Conservation (phyloP, 441 rosid species). For the Corymbia citriodora region DNA sequence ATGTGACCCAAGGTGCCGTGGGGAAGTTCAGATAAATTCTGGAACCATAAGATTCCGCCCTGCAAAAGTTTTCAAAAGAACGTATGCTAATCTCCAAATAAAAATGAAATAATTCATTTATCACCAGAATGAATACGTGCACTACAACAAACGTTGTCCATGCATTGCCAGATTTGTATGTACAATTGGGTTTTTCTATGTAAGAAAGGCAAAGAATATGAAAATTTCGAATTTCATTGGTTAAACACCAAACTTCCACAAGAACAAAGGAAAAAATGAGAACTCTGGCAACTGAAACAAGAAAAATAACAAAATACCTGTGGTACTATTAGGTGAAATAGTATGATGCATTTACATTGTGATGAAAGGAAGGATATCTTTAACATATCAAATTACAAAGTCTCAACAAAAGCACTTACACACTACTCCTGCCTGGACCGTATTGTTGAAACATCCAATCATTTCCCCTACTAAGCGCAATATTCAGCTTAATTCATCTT, state of each 20-base stretch:
- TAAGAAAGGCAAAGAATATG: not conserved
- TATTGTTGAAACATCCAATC: not conserved
- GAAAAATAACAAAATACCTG: not conserved
- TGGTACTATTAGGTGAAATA: not conserved
- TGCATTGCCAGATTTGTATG: not conserved
- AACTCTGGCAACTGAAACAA: not conserved
- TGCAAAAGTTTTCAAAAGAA: slow-evolving; percentile 29
- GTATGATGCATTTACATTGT: not conserved
- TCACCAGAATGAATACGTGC: not conserved
- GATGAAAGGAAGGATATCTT: not conserved
- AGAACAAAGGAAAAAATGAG: not conserved
- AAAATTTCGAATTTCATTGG: not conserved
- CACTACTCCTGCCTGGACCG: not conserved
- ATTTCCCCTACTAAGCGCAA: not conserved
- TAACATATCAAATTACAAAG: not conserved
- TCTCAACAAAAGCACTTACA: not conserved
- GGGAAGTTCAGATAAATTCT: slow-evolving; percentile 67
- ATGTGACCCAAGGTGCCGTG: slow-evolving; percentile 55
- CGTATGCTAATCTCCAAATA: not conserved
- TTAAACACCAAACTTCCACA: not conserved
- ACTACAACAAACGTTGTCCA: not conserved
- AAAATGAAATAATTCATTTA: not conserved
- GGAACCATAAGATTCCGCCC: slow-evolving; percentile 97
- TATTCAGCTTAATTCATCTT: not conserved
- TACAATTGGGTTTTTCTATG: not conserved